phyloP scores from a whole-genome alignment of 306 rosid genomes.

The Adenanthera pavonina region DNA sequence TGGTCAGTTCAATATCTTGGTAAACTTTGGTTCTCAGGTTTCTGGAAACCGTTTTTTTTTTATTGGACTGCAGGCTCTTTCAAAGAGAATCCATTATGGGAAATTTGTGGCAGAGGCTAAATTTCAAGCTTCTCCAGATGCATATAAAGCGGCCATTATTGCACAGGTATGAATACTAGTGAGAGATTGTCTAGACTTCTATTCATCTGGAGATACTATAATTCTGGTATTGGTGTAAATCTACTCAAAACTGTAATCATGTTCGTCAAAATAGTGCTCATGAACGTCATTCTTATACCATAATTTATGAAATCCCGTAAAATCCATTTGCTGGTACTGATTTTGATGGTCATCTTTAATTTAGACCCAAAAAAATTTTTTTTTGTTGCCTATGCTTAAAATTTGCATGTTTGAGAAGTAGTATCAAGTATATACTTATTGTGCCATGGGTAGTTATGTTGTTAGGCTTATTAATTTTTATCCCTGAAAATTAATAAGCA shows the following conservation, averaged over 20 bases:
- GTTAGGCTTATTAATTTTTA: background rate
- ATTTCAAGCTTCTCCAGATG: constrained; percentile 67
- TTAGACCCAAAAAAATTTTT: background rate
- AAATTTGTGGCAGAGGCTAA: constrained; percentile 94
- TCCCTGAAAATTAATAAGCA: background rate
- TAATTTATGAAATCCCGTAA: background rate
- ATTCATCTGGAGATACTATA: background rate
- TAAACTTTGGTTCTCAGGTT: constrained; percentile 25
- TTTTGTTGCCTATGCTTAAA: constrained; percentile 6
- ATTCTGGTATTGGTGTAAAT: background rate
- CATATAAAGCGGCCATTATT: constrained; percentile 72
- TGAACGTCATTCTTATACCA: constrained; percentile 14
- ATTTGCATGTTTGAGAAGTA: background rate
- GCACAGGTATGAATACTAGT: constrained; percentile 65
- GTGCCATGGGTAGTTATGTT: background rate
- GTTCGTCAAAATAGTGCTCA: constrained; percentile 1
- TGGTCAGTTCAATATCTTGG: background rate
- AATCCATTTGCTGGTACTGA: constrained; percentile 21
- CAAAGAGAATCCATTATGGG: constrained; percentile 93
- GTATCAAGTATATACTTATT: background rate
- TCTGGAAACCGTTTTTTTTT: constrained; percentile 14
- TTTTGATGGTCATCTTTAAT: background rate
- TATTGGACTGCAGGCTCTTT: constrained; percentile 64
- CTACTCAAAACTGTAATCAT: background rate
- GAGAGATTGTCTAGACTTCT: background rate